Evolutionary conservation across 805 yeast species (phyloP), one percentile per base, ranked within the genome.

Genomic region (Teunomyces pallodes): DNA sequence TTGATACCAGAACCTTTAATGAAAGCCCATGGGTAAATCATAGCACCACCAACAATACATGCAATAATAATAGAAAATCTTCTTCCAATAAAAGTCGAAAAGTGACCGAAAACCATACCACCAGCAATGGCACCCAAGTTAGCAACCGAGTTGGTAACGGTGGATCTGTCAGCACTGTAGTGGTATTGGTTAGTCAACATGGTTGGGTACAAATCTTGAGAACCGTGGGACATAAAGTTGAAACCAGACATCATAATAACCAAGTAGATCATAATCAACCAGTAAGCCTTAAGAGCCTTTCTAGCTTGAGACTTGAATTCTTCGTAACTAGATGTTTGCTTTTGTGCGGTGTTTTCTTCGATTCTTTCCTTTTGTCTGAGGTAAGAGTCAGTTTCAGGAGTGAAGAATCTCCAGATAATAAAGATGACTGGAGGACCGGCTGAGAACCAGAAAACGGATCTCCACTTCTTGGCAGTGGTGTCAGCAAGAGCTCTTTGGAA

Each of bases 401-500:
- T 70, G 36, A 68, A 63, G 50, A 73, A 54, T 64, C 90, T 75
- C 84, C 85, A 83, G 24, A 70, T 49, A 40, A 83, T 75, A 45
- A 86, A 69, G 13, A 84, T 57, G 9, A 80, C 75, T 2, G 88
- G 84, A 8, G 84, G 80, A 38, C 86, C 85, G n/a, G 88, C 82
- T 51, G 83, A 79, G 55, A 84, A 83, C 84, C 87, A 83, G 62
- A 82, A 83, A 48, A 84, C 61, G 2, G 85, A 74, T 65, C 87
- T 77, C 90, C 90, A 84, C 0, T 73, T 69, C 52, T 82, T 79
- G 1, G 68, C 55, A 3, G 83, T 69, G 50, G 60, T 62, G 58
- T 76, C 79, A 7, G 78, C 80, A 51, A 84, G 77, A 30, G 85
- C 86, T 61, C 89, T 72, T 51, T 79, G 79, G 68, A 83, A 84